Base-by-base conservation (phyloP, 257 asterid genomes). In the Schizonepeta tenuifolia region DNA sequence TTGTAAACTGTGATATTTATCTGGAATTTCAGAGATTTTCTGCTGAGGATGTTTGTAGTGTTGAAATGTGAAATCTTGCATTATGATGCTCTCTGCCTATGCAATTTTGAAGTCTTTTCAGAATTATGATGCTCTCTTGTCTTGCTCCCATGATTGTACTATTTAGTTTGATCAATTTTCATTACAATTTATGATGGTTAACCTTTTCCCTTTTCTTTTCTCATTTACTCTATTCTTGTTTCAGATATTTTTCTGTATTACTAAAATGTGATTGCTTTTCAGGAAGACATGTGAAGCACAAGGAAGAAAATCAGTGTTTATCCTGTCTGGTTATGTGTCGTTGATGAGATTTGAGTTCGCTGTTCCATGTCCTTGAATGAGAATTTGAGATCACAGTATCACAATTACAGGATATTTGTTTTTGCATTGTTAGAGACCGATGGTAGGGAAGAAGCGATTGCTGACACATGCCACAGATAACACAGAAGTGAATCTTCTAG, bases 391-490 rank as follows among this genome's bases (percentile, higher is more conserved):
- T 31, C 20, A 11, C 50, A 40, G 44, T 66, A 41, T 50, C 4
- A 43, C 60, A 73, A 43, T 22, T 17, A 50, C 56, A 31, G 47
- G 40, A 9, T 57, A 40, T 64, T 49, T 20, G 14, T 54, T 41
- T 44, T 50, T 20, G 24, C 28, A 20, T 65, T 50, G 44, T 61
- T 70, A 75, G 85, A 47, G 24, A 41, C 65, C 58, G 62, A 89
- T 89, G 90, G 89, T 86, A 64, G 78, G 85, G 67, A 75, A 65
- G 43, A 86, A 79, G 56, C 65, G 78, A 66, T 11, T 67, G 15
- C 51, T 53, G 28, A 47, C 49, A 14, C 20, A 65, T 72, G 68
- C 62, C 66, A 56, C 66, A n/a, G 63, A 51, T 57, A 74, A 44
- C 12, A 22, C 31, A 4, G 68, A 47, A 71, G 83, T 65, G 24